phyloP scores from a whole-genome alignment of 169 alveolate species.

The Eimeria brunetti region DNA sequence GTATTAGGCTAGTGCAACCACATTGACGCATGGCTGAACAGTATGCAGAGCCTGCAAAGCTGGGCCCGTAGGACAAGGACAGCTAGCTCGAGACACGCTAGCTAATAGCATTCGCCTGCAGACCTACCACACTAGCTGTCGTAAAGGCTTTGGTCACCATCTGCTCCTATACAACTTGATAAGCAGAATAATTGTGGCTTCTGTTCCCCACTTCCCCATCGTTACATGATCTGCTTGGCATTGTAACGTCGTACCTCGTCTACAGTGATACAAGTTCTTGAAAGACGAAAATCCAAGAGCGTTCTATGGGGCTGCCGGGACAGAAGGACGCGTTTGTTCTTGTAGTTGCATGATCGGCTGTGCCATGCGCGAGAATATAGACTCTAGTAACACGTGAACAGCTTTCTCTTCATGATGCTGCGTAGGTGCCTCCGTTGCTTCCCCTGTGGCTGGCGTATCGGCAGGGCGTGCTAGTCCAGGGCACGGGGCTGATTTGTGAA shows the following conservation, averaged over 20 bases:
- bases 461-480: conserved; percentile 24
- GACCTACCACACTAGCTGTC: neutral
- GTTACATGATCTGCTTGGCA: neutral
- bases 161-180: neutral
- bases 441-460: conserved; percentile 34
- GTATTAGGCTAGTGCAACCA: neutral
- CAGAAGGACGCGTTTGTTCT: conserved; percentile 10
- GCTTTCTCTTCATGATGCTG: conserved; percentile 59
- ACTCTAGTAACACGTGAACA: conserved; percentile 62
- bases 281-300: neutral
- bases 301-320: conserved; percentile 28
- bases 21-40: neutral
- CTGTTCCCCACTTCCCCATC: neutral
- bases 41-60: neutral
- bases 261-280: conserved; percentile 9
- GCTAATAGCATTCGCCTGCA: neutral
- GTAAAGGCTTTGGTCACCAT: neutral
- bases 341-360: conserved; percentile 56
- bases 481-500: conserved; percentile 66
- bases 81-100: neutral
- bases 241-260: neutral
- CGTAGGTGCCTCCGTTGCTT: conserved; percentile 49
- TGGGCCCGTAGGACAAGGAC: neutral
- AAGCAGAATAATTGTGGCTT: neutral
- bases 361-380: conserved; percentile 67